These are phyloP conservation scores for Eutrema yunnanense DNA, from an alignment of 345 rosid species.

Conservation along the genomic window DNA sequence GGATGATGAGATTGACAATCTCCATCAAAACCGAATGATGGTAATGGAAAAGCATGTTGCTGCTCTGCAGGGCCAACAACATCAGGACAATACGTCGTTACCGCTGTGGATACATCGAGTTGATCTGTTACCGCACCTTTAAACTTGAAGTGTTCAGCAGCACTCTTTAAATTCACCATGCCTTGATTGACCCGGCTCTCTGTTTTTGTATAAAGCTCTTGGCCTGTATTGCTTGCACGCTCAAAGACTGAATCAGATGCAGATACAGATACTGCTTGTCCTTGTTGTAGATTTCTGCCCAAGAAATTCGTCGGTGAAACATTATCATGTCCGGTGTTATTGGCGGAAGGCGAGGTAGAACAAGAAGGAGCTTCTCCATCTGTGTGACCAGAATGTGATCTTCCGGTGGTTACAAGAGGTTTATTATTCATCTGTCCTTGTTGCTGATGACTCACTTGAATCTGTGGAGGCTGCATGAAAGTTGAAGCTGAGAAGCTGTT, in stretches of 20 bases:
- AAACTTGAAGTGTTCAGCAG: slow-evolving; percentile 57
- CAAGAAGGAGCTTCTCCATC: slow-evolving; percentile 94
- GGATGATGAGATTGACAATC: slow-evolving; percentile 68
- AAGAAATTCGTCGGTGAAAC: slow-evolving; percentile 38
- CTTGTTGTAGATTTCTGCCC: slow-evolving; percentile 25
- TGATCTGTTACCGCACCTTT: slow-evolving; percentile 56
- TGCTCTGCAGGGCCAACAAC: slow-evolving; percentile 39
- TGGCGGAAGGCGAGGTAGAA: slow-evolving; percentile 91
- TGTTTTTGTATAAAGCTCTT: slow-evolving; percentile 36
- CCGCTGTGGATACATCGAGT: slow-evolving; percentile 76
- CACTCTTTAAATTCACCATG: slow-evolving; percentile 44
- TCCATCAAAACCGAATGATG: slow-evolving; percentile 69
- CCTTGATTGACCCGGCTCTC: slow-evolving; percentile 54
- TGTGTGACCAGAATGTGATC: slow-evolving; percentile 62
- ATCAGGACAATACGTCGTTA: slow-evolving; percentile 76
- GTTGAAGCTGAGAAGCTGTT: slow-evolving; percentile 47
- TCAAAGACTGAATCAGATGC: slow-evolving; percentile 26
- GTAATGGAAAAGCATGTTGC: slow-evolving; percentile 66
- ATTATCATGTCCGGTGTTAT: slow-evolving; percentile 52
- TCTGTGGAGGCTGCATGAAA: slow-evolving; percentile 53
- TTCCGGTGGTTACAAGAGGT: slow-evolving; percentile 29
- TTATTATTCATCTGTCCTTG: slow-evolving; percentile 51
- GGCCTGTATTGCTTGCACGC: slow-evolving; percentile 13
- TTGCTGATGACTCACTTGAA: slow-evolving; percentile 48
- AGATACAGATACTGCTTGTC: slow-evolving; percentile 6